Evolutionary conservation across 352 stramenopile genomes (phyloP).

Genomic region (Pythium aquatile): DNA sequence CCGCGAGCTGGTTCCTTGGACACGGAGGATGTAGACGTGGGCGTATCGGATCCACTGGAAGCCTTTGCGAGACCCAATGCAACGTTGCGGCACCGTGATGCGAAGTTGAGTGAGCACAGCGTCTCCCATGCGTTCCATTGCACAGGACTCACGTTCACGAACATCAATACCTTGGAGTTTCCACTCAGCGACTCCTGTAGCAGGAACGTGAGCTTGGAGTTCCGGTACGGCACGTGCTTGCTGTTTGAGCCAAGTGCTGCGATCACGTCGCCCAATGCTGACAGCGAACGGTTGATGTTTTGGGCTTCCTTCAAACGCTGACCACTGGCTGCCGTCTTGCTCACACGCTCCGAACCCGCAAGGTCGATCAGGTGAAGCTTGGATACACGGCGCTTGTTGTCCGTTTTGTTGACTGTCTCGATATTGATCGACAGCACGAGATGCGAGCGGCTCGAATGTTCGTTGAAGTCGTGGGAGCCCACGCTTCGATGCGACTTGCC

Average conservation of each 20-base stretch:
- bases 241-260: conserved; percentile 77
- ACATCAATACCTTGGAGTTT: conserved; percentile 85
- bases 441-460: conserved; percentile 91
- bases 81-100: conserved; percentile 81
- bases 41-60: conserved; percentile 12
- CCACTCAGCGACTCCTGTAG: conserved; percentile 81
- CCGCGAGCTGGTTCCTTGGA: conserved; percentile 10
- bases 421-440: conserved; percentile 89
- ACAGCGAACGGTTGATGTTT: conserved; percentile 96
- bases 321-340: conserved; percentile 89
- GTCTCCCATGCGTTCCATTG: conserved; percentile 88
- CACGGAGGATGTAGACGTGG: conserved; percentile 13
- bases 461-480: conserved; percentile 91
- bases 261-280: conserved; percentile 94
- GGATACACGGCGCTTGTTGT: conserved; percentile 41
- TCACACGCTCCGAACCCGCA: conserved; percentile 83
- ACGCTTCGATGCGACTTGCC: conserved; percentile 88
- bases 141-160: conserved; percentile 87
- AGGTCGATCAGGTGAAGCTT: conserved; percentile 91
- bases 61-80: conserved; percentile 85
- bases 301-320: conserved; percentile 94
- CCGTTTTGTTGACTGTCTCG: conserved; percentile 46
- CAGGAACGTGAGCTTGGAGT: conserved; percentile 94
- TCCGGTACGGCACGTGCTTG: conserved; percentile 95
- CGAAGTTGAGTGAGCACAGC: conserved; percentile 91